Evolutionary conservation across 192 early-diverging fungal genomes (phyloP), one percentile per base, ranked within the genome.

Genomic region (Coemansia sp.): DNA sequence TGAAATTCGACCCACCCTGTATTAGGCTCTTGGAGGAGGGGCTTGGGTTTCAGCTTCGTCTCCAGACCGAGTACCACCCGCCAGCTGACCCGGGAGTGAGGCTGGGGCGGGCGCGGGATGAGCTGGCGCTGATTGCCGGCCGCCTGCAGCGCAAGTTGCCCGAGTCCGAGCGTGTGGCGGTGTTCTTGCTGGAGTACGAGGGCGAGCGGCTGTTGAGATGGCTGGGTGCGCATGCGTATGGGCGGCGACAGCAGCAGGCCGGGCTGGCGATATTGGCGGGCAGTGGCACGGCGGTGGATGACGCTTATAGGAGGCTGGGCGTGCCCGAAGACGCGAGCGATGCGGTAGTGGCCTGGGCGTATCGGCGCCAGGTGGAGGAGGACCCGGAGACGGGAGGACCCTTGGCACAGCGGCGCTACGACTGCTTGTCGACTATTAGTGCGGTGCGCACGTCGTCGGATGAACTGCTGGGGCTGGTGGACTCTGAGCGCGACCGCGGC

Each of bases 261-360:
- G 52, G 66, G 0, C 39, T 43, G 50, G 32, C 64, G 59, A 39
- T 69, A 34, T 7, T 61, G 40, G 53, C 47, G 1, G 32, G 59
- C 38, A 37, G 45, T 11, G 43, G 32, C 16, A 30, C 63, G 20
- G 29, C 58, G 18, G 24, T 62, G 0, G 78, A 69, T 4, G 45
- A 58, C 6, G 78, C 69, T 39, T 84, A 69, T 53, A 30, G 44
- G 20, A 10, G 20, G 4, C 74, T 86, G 34, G 84, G 84, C 4
- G 69, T 75, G 20, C 80, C 79, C n/a, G 64, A 71, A 0, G 81
- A 85, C 16, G 85, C 84, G 5, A 64, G 61, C 11, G 85, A 87
- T 44, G 58, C 67, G 30, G 37, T 86, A 24, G 70, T 89, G 10
- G 62, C 69, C 4, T 88, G 88, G 79, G 73, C 85, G 8, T 89